These are phyloP conservation scores for Boletus reticuloceps DNA, from an alignment of 768 basidiomycete species.

Conservation along the genomic window DNA sequence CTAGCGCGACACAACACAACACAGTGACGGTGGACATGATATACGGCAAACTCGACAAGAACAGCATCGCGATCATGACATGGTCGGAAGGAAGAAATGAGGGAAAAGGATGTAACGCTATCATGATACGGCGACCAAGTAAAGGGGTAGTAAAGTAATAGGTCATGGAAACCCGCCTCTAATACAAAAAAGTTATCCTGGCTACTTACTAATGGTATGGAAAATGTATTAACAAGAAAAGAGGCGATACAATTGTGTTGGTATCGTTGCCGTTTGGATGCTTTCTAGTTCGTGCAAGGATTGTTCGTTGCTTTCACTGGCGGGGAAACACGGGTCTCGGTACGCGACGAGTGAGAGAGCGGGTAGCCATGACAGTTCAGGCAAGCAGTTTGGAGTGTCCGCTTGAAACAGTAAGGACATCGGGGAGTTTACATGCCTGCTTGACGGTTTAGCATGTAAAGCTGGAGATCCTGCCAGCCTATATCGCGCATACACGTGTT, in stretches of 20 bases:
- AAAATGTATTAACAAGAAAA: conserved; percentile 2
- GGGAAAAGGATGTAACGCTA: not conserved
- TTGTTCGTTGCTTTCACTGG: conserved; percentile 15
- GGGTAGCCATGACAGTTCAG: not conserved
- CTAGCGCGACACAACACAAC: conserved; percentile 27
- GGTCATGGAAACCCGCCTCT: conserved; percentile 4
- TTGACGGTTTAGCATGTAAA: conserved; percentile 76
- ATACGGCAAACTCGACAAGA: conserved; percentile 15
- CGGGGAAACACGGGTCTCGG: conserved; percentile 4
- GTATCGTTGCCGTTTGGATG: conserved; percentile 27
- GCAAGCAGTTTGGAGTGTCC: not conserved
- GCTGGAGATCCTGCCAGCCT: conserved; percentile 80
- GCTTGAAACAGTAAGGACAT: not conserved
- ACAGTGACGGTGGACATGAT: conserved; percentile 22
- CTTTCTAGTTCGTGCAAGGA: conserved; percentile 27
- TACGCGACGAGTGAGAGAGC: not conserved
- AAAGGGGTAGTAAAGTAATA: conserved; percentile 14
- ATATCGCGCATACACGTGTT: conserved; percentile 1
- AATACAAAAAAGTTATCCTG: not conserved
- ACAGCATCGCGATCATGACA: conserved; percentile 2
- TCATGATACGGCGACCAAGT: conserved; percentile 9
- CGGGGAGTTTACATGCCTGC: conserved; percentile 49
- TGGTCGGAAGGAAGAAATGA: not conserved
- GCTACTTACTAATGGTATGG: not conserved
- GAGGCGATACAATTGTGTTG: conserved; percentile 25